These are phyloP conservation scores for Blakeslea trispora DNA, from an alignment of 371 early-diverging fungal genomes.

Conservation along the genomic window DNA sequence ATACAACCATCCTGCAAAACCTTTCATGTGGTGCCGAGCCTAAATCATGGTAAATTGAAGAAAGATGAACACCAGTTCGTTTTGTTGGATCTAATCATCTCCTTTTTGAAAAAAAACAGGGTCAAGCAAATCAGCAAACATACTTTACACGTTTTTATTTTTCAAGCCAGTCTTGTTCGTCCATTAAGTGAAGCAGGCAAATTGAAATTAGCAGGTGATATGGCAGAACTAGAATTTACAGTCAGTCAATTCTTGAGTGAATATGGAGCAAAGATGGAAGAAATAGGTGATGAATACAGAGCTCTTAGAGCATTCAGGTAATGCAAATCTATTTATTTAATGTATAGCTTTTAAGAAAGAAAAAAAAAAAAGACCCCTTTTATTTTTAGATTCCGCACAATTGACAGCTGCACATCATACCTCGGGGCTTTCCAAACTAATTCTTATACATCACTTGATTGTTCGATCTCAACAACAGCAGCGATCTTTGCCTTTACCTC, in stretches of 20 bases:
- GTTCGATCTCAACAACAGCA: slow-evolving; percentile 55
- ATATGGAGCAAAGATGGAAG: slow-evolving; percentile 57
- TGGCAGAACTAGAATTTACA: slow-evolving; percentile 73
- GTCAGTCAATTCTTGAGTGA: slow-evolving; percentile 57
- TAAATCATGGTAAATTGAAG: slow-evolving; percentile 55
- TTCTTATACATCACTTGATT: slow-evolving; percentile 62
- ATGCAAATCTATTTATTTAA: too few species aligned
- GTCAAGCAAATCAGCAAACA: slow-evolving; percentile 48
- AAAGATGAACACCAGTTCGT: background rate
- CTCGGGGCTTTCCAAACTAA: slow-evolving; percentile 43
- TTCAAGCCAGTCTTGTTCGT: slow-evolving; percentile 63
- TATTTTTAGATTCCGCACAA: slow-evolving; percentile 62
- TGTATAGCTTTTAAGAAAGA: too few species aligned
- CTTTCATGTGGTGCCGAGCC: slow-evolving; percentile 66
- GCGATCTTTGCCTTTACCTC: slow-evolving; percentile 52
- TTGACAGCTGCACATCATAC: slow-evolving; percentile 55
- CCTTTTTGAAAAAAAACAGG: slow-evolving; percentile 32
- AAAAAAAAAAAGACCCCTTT: slow-evolving; percentile 37
- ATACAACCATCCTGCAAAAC: slow-evolving; percentile 53
- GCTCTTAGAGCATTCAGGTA: slow-evolving; percentile 62
- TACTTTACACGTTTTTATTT: slow-evolving; percentile 57
- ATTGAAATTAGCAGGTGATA: slow-evolving; percentile 64
- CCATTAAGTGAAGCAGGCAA: slow-evolving; percentile 66
- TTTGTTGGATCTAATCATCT: too few species aligned
- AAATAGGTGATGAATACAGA: slow-evolving; percentile 56